Evolutionary conservation across 2,329 filamentous ascomycete species (phyloP).

Genomic region (Xylaria hypoxylon): DNA sequence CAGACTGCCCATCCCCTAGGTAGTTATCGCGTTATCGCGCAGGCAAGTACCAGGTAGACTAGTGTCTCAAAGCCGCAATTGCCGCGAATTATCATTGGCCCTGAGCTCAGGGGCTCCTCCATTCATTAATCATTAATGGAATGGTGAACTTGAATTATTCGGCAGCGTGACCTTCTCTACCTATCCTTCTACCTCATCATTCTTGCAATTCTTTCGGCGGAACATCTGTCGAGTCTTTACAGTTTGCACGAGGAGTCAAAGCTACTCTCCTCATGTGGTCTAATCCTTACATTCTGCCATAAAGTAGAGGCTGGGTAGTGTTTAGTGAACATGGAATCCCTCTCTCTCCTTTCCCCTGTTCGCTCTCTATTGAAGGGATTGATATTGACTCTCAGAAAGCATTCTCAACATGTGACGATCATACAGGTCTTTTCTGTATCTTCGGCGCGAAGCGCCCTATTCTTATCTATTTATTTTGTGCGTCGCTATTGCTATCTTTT

Average conservation of each 20-base stretch:
- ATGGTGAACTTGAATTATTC: conserved; percentile 2
- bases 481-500: not conserved
- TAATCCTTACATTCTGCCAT: not conserved
- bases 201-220: not conserved
- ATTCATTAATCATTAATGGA: not conserved
- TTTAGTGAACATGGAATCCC: conserved; percentile 32
- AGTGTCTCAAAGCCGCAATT: conserved; percentile 13
- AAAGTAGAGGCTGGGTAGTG: conserved; percentile 10
- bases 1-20: too few relatives aligned
- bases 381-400: not conserved
- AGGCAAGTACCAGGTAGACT: too few relatives aligned
- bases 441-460: not conserved
- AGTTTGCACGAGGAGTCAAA: not conserved
- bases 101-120: not conserved
- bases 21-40: not conserved
- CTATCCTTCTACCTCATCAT: not conserved
- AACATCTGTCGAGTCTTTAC: conserved; percentile 1
- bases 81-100: conserved; percentile 1
- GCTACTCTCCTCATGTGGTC: not conserved
- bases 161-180: not conserved
- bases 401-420: not conserved
- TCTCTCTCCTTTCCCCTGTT: not conserved
- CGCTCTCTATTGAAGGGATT: not conserved
- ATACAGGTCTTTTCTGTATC: conserved; percentile 1
- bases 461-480: not conserved